Conservation (phyloP, 768 basidiomycete species). For the Pulveroboletus sp. region DNA sequence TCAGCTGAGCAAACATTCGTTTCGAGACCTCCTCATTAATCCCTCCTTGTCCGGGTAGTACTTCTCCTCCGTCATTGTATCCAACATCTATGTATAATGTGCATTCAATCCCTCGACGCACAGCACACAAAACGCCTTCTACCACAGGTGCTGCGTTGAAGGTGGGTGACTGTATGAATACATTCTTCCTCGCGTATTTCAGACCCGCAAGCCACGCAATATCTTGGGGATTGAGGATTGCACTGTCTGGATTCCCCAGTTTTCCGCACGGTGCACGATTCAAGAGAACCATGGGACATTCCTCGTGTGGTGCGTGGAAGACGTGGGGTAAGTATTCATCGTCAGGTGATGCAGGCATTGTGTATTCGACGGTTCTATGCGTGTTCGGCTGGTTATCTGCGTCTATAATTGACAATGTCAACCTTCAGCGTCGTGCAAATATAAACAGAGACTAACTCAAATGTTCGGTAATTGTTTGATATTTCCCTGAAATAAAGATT, state of each 20-base stretch:
- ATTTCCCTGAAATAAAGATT: constrained; percentile 29
- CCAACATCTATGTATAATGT: constrained; percentile 57
- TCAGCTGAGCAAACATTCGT: constrained; percentile 50
- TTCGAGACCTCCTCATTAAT: constrained; percentile 67
- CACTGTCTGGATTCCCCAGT: constrained; percentile 38
- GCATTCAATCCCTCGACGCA: constrained; percentile 55
- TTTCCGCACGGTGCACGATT: constrained; percentile 58
- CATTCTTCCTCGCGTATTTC: constrained; percentile 50
- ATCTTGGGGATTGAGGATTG: constrained; percentile 55
- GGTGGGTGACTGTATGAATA: constrained; percentile 75
- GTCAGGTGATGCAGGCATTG: constrained; percentile 21
- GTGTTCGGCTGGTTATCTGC: constrained; percentile 35
- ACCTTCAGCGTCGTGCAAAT: background rate
- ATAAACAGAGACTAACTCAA: constrained; percentile 28
- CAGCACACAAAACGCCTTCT: constrained; percentile 53
- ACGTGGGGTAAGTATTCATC: constrained; percentile 60
- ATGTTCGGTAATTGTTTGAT: constrained; percentile 38
- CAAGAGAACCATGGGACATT: constrained; percentile 62
- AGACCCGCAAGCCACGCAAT: constrained; percentile 65
- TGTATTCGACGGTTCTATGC: constrained; percentile 25
- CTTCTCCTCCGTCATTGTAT: constrained; percentile 55
- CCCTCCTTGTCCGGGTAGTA: constrained; percentile 63
- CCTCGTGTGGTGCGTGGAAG: constrained; percentile 50
- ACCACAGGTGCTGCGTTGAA: constrained; percentile 64
- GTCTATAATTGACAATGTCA: constrained; percentile 22